These are phyloP conservation scores for Butyriboletus loyo DNA, from an alignment of 768 basidiomycete species.

Conservation along the genomic window DNA sequence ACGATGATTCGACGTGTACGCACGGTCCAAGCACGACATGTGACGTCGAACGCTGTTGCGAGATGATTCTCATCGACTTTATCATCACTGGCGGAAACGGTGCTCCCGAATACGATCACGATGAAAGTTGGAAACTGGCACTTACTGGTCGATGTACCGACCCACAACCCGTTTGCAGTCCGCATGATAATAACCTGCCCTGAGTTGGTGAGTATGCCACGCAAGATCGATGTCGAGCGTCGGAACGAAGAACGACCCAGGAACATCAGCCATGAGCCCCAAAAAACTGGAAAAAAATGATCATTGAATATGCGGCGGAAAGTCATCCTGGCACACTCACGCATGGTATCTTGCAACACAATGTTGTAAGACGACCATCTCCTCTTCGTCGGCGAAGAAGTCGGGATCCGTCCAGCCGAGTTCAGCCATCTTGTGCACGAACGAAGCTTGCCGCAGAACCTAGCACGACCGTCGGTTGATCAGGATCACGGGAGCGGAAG, in stretches of 20 bases:
- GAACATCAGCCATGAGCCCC: conserved; percentile 48
- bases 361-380: conserved; percentile 45
- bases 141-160: conserved; percentile 54
- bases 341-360: conserved; percentile 57
- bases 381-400: conserved; percentile 38
- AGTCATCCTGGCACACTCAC: conserved; percentile 27
- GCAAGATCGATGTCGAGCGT: conserved; percentile 69
- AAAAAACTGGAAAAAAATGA: conserved; percentile 38
- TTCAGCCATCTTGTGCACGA: conserved; percentile 51
- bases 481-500: not conserved
- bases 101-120: not conserved
- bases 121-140: not conserved
- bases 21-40: conserved; percentile 48
- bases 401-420: conserved; percentile 47
- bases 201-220: conserved; percentile 71
- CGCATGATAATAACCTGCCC: conserved; percentile 37
- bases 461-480: conserved; percentile 7
- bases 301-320: not conserved
- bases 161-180: conserved; percentile 41
- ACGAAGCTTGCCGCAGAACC: conserved; percentile 55
- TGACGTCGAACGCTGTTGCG: conserved; percentile 46
- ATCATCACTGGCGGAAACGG: conserved; percentile 40
- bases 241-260: conserved; percentile 47
- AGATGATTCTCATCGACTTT: conserved; percentile 47
- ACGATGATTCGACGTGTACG: conserved; percentile 2